phyloP scores from a whole-genome alignment of 139 green algal species.

The Ulvella scutata region DNA sequence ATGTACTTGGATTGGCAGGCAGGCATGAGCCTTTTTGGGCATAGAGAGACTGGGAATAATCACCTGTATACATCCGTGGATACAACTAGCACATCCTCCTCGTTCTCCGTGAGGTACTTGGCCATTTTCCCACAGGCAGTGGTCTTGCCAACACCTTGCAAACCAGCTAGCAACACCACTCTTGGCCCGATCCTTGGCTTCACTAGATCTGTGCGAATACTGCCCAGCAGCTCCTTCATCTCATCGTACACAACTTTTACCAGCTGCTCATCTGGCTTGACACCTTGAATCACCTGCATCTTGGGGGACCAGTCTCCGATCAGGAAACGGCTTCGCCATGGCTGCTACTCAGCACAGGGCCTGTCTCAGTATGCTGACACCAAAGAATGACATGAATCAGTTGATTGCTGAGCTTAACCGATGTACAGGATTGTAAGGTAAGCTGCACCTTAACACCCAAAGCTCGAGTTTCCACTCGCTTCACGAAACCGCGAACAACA shows the following conservation, averaged over 20 bases:
- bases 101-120: conserved; percentile 57
- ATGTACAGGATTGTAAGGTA: too few species aligned
- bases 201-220: conserved; percentile 44
- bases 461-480: conserved; percentile 65
- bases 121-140: conserved; percentile 92
- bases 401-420: too few species aligned
- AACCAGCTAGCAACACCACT: conserved; percentile 72
- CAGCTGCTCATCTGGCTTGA: conserved; percentile 84
- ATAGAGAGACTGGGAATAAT: conserved; percentile 24
- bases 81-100: conserved; percentile 65
- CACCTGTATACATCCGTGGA: conserved; percentile 91
- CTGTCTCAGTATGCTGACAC: too few species aligned
- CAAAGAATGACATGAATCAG: too few species aligned
- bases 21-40: too few species aligned
- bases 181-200: conserved; percentile 23
- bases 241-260: conserved; percentile 90
- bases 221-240: conserved; percentile 83
- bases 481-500: conserved; percentile 86
- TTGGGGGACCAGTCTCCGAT: too few species aligned
- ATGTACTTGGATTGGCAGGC: too few species aligned
- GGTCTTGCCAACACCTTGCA: conserved; percentile 91
- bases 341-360: too few species aligned
- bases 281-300: conserved; percentile 58
- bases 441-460: conserved; percentile 50
- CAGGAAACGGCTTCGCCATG: too few species aligned